Base-by-base conservation (phyloP, 2,329 filamentous ascomycete genomes). In the Xylaria sp. region DNA sequence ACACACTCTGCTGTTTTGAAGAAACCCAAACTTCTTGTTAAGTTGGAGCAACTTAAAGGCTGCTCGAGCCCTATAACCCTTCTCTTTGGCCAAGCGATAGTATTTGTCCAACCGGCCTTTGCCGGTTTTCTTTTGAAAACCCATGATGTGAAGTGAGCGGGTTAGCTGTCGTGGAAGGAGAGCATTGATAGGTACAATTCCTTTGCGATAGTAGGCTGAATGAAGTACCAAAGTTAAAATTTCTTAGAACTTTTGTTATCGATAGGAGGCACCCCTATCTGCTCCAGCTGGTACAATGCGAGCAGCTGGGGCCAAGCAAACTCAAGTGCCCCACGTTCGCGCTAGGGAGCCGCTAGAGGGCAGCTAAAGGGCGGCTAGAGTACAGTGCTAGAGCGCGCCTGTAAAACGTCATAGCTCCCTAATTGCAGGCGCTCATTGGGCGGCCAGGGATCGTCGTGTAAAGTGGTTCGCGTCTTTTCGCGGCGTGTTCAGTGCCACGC, bases 21-120 rank as follows among this genome's bases (percentile, higher is more conserved):
- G 86, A 82, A 99, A 99, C 75, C 94, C 93, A 91, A 97, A 99
- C 81, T 98, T 98, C 84, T 98, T 98, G 85, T 99, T 99, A 77
- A 99, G 85, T 81, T 99, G 95, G 75, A 99, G 62, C 44, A 72
- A 46, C 51, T 72, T 72, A 58, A 72, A 72, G 0, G 71, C 71
- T 15, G 71, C 66, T 59, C 71, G 60, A n/a, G 71, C 71, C 7
- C 71, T 56, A 23, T 72, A 99, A 72, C 96, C 96, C 82, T 98
- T 98, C 81, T 99, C 96, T 83, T 99, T 99, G 71, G 96, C 96
- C 10, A 72, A 15, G n/a, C 65, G 64, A 84, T 98, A 99, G 93
- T 94, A 98, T 83, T 98, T 98, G 83, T 99, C 96, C 78, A 98
- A 68, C 10, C 95, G 94, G 82, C 95, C 95, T 85, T 98, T 98